Base-by-base conservation (phyloP, 1,284 basidiomycete genomes). In the Clitocybe nebularis region DNA sequence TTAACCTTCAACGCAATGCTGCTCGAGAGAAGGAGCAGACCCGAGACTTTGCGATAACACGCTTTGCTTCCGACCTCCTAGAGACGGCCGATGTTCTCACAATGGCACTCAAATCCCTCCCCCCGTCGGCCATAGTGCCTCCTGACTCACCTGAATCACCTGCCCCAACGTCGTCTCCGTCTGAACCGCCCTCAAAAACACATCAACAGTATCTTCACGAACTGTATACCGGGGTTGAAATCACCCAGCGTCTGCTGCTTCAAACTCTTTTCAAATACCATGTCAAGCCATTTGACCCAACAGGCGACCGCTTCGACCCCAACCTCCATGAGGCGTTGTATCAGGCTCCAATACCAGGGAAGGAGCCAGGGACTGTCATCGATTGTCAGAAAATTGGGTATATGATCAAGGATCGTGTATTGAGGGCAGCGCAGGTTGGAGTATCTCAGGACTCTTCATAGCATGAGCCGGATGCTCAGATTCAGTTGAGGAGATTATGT, bases 371-470 rank as follows among this genome's bases (percentile, higher is more conserved):
- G 14, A 88, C 88, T 3, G 87, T 99, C 26, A 77, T 96, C 41
- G 90, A 97, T 59, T 91, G 89, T 60, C 87, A 89, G 63, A 95
- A 96, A 72, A 75, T 77, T 42, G 94, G 95, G 8, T 97, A 89
- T 71, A 91, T 74, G 67, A 92, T 96, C 67, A 94, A 93, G 69
- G 89, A 90, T 54, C 78, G 95, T 47, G 81, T 96, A 41, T 67
- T 99, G 58, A 79, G 95, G 41, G 92, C 96, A 2, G 95, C 96
- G 14, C 93, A 98, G 71, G 95, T 99, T 42, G 96, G 95, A 45
- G 94, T 99, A 22, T 93, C 87, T 14, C 83, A 88, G 61, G 84
- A 88, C 46, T 64, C 67, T 17, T 71, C 74, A 64, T 81, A 64
- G 69, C 47, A 45, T 61, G 43, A 39, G 25, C 39, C 36, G 26